These are phyloP conservation scores for Calycina herbarum DNA, from an alignment of 2,329 filamentous ascomycete species.

Conservation along the genomic window DNA sequence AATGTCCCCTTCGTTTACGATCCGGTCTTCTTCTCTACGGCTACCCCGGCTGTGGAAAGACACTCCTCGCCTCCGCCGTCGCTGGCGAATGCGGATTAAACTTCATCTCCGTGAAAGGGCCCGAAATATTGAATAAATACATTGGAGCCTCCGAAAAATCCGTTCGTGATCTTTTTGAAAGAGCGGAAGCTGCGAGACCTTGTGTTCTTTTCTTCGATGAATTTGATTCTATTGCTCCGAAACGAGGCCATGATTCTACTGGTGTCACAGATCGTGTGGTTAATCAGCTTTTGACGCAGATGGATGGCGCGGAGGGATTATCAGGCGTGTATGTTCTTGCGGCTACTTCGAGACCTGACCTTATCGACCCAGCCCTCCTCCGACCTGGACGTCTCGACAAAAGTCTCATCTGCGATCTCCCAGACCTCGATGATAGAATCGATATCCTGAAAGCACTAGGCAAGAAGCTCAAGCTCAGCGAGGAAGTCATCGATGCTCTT, in stretches of 20 bases:
- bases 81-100: constrained; percentile 97
- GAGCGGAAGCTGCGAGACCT: constrained; percentile 84
- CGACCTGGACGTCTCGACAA: constrained; percentile 93
- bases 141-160: constrained; percentile 97
- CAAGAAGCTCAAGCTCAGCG: constrained; percentile 72
- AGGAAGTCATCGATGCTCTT: constrained; percentile 58
- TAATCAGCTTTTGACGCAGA: constrained; percentile 96
- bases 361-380: constrained; percentile 92
- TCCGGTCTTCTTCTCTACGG: constrained; percentile 93
- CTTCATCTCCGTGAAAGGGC: constrained; percentile 97
- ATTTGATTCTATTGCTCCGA: constrained; percentile 96
- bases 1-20: constrained; percentile 90
- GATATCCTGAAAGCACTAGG: constrained; percentile 89
- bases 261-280: constrained; percentile 98
- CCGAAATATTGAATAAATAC: constrained; percentile 98
- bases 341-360: constrained; percentile 86
- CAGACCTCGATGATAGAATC: constrained; percentile 72
- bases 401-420: constrained; percentile 87
- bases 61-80: constrained; percentile 91
- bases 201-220: constrained; percentile 98
- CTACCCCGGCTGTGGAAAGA: constrained; percentile 95
- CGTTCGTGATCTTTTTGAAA: constrained; percentile 91
- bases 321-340: constrained; percentile 95
- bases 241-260: constrained; percentile 93
- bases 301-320: constrained; percentile 96